Percentiles rank a stretch among this genome's conserved stretches.
Conservation (phyloP, 495 filamentous ascomycete species). For the Lasiosphaeria hispida region DNA sequence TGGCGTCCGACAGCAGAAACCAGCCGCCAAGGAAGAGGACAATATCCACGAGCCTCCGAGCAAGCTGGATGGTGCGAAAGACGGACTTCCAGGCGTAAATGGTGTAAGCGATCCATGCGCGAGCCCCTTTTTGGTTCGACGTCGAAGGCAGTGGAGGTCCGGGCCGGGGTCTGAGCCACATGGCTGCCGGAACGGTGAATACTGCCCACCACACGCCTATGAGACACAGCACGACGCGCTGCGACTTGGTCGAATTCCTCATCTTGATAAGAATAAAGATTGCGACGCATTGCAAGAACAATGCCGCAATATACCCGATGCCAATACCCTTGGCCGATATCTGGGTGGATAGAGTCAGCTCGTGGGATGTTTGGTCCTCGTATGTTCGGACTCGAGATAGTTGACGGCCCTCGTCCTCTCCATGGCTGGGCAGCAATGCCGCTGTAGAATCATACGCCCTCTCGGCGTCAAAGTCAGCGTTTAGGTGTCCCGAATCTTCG, state of each 20-base stretch:
- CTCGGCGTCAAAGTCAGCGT: slow-evolving; percentile 11
- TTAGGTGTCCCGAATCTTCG: slow-evolving; percentile 14
- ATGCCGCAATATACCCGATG: slow-evolving; percentile 81
- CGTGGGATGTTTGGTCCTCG: slow-evolving; percentile 56
- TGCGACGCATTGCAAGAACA: slow-evolving; percentile 73
- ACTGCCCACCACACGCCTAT: slow-evolving; percentile 93
- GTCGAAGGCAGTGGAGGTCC: slow-evolving; percentile 69
- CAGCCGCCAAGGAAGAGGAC: slow-evolving; percentile 85
- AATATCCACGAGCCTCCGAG: slow-evolving; percentile 78
- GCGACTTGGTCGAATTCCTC: slow-evolving; percentile 70
- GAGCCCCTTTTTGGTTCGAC: slow-evolving; percentile 23
- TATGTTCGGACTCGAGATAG: slow-evolving; percentile 35
- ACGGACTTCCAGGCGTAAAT: slow-evolving; percentile 81
- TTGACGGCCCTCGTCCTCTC: slow-evolving; percentile 31
- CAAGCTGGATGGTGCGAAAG: slow-evolving; percentile 72
- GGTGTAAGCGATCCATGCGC: slow-evolving; percentile 60
- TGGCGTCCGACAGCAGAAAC: slow-evolving; percentile 92
- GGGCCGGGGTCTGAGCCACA: slow-evolving; percentile 89
- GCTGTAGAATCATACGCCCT: slow-evolving; percentile 41
- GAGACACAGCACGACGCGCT: slow-evolving; percentile 79
- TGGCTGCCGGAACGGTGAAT: slow-evolving; percentile 83
- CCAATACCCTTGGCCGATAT: slow-evolving; percentile 90
- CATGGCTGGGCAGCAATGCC: slow-evolving; percentile 37
- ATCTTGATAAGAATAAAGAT: slow-evolving; percentile 69
- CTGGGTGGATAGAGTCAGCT: slow-evolving; percentile 72